Base-by-base conservation (phyloP, 2,329 filamentous ascomycete genomes). In the Ceratocystis lukuohia region DNA sequence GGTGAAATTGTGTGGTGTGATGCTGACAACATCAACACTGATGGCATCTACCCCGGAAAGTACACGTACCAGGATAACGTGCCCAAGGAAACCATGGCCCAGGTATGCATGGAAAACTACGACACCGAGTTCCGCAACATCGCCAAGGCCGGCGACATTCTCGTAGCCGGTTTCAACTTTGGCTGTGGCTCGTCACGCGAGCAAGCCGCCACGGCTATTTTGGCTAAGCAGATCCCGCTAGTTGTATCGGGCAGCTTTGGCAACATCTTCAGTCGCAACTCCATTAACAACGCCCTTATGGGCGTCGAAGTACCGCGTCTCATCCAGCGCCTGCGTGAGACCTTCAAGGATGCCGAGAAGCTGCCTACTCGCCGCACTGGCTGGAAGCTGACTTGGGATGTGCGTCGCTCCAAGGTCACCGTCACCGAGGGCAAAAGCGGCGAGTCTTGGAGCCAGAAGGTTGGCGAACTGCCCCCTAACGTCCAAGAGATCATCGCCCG, bases 71-170 rank as follows among this genome's bases (percentile, higher is more conserved):
- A 95, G 73, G 92, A 97, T 73, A 82, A 89, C 71, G 80, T 97
- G 0, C 77, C 88, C 0, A 79, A 77, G 0, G 87, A 90, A 69
- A 84, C 84, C 66, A 96, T 97, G 93, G 90, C 91, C 0, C 79
- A 88, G 70, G 91, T 92, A 0, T 92, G 88, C 75, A 96, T 97
- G 91, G 83, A 88, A 74, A 97, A 97, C 80, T 97, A 96, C 77
- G 93, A 97, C 73, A 77, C 82, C 0, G 74, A 79, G 0, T 96
- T 96, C 74, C 75, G 80, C 8, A 74, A 76, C 0, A 79, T 86
- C 45, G 86, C 88, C 59, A 82, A 82, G 69, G 73, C 83, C 0
- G 85, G 84, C 62, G 92, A 97, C 71, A 89, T 96, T 65, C 82
- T 96, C 0, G 91, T 96, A 0, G 77, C 86, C 0, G 91, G 91